Percentiles rank a stretch among this genome's conserved stretches.
These are phyloP conservation scores for Hura crepitans DNA, from an alignment of 441 rosid genomes.

Conservation along the genomic window DNA sequence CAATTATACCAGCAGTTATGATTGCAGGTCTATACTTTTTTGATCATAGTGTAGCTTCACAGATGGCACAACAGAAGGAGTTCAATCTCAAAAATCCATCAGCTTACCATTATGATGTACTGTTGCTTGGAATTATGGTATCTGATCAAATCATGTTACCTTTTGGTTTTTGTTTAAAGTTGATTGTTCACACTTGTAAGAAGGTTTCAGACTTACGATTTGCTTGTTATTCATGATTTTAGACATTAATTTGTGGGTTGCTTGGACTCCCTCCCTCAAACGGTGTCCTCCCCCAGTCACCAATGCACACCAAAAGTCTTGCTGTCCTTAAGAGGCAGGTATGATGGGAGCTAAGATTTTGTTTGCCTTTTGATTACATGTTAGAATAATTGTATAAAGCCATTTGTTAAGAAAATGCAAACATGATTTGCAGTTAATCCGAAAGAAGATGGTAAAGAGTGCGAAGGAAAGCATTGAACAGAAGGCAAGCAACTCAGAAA, in stretches of 20 bases:
- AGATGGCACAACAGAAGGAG: conserved; percentile 86
- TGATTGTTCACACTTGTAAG: conserved; percentile 6
- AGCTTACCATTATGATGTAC: conserved; percentile 77
- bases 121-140: conserved; percentile 70
- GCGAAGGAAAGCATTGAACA: conserved; percentile 63
- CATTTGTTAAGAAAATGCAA: conserved; percentile 9
- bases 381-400: too few species aligned
- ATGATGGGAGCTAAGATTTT: neutral
- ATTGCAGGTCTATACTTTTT: conserved; percentile 84
- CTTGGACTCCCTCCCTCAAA: conserved; percentile 90
- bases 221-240: conserved; percentile 15
- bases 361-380: conserved; percentile 2
- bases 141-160: neutral
- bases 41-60: conserved; percentile 85
- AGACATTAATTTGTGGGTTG: conserved; percentile 78
- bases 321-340: conserved; percentile 81
- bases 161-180: conserved; percentile 1
- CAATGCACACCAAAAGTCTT: conserved; percentile 90
- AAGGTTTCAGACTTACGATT: conserved; percentile 13
- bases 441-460: conserved; percentile 71
- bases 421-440: conserved; percentile 47
- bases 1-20: conserved; percentile 77
- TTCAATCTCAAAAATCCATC: conserved; percentile 79
- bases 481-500: conserved; percentile 59
- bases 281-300: conserved; percentile 87